phyloP scores from a whole-genome alignment of 805 yeast species.

The Kuraishia hungarica region DNA sequence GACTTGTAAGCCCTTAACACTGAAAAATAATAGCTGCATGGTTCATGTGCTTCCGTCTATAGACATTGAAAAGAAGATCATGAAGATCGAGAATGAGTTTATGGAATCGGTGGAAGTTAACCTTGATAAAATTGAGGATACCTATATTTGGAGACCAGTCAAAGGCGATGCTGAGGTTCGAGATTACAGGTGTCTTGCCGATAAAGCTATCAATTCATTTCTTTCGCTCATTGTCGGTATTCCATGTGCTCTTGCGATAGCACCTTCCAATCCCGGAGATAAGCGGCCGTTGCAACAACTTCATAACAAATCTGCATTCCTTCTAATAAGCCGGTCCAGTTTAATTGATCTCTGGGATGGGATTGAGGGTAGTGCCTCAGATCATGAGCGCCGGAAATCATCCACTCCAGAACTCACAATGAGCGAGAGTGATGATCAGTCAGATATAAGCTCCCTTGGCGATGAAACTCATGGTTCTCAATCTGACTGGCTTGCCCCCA shows the following conservation, averaged over 20 bases:
- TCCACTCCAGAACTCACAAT: neutral
- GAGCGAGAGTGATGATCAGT: neutral
- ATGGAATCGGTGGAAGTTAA: slow-evolving; percentile 3
- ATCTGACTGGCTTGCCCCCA: slow-evolving; percentile 5
- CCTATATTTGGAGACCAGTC: neutral
- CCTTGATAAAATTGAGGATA: neutral
- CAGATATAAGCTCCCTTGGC: neutral
- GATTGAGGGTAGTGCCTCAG: neutral
- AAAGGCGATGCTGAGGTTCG: neutral
- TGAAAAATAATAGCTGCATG: slow-evolving; percentile 28
- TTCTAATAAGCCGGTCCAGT: slow-evolving; percentile 24
- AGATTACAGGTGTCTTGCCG: slow-evolving; percentile 9
- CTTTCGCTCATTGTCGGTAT: slow-evolving; percentile 20
- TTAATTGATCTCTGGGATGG: slow-evolving; percentile 6
- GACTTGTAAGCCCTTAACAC: slow-evolving; percentile 18
- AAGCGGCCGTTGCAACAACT: slow-evolving; percentile 7
- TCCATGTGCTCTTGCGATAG: slow-evolving; percentile 27
- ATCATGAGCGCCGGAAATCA: neutral
- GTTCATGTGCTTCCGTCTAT: slow-evolving; percentile 23
- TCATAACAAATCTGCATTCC: slow-evolving; percentile 30
- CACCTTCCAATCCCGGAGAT: slow-evolving; percentile 3
- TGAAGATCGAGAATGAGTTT: slow-evolving; percentile 8
- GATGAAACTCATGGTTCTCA: slow-evolving; percentile 5
- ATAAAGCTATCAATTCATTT: slow-evolving; percentile 16
- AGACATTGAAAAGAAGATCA: slow-evolving; percentile 5